Conservation (phyloP, 1,284 basidiomycete genomes). For the Somion occarium region DNA sequence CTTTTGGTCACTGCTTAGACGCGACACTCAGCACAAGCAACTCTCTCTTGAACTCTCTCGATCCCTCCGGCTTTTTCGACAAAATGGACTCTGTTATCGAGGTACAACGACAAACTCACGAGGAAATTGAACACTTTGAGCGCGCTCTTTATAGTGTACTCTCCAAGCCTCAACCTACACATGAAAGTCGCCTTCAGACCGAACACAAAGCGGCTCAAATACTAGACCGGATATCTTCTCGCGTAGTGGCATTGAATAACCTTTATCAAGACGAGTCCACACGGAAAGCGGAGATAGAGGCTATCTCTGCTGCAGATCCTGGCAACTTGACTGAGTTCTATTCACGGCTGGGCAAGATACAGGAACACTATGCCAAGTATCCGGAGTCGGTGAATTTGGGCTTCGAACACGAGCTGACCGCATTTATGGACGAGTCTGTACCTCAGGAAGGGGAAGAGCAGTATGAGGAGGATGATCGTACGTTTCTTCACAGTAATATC, state of each 20-base stretch:
- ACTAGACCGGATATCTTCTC: conserved; percentile 75
- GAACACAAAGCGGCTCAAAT: conserved; percentile 88
- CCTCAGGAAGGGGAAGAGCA: conserved; percentile 67
- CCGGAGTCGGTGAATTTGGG: conserved; percentile 80
- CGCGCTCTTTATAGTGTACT: conserved; percentile 67
- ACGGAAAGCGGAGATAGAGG: conserved; percentile 56
- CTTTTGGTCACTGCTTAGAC: neutral
- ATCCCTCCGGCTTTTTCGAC: neutral
- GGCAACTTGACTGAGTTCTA: conserved; percentile 94
- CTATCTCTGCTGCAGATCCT: conserved; percentile 55
- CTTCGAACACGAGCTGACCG: conserved; percentile 77
- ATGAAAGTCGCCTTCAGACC: conserved; percentile 67
- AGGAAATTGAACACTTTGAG: conserved; percentile 92
- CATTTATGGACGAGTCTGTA: conserved; percentile 70
- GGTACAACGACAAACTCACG: conserved; percentile 89
- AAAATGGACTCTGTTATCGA: conserved; percentile 90
- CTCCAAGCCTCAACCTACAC: conserved; percentile 55
- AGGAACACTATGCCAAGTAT: conserved; percentile 95
- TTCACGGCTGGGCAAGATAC: conserved; percentile 86
- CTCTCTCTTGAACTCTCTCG: conserved; percentile 7
- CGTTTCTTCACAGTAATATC: conserved; percentile 27
- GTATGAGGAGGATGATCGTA: conserved; percentile 77
- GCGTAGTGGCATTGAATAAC: conserved; percentile 60
- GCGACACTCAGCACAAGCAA: neutral
- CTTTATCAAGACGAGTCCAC: conserved; percentile 74